Conservation (phyloP, 148 eudicot species). For the Rhododendron mucronatum region DNA sequence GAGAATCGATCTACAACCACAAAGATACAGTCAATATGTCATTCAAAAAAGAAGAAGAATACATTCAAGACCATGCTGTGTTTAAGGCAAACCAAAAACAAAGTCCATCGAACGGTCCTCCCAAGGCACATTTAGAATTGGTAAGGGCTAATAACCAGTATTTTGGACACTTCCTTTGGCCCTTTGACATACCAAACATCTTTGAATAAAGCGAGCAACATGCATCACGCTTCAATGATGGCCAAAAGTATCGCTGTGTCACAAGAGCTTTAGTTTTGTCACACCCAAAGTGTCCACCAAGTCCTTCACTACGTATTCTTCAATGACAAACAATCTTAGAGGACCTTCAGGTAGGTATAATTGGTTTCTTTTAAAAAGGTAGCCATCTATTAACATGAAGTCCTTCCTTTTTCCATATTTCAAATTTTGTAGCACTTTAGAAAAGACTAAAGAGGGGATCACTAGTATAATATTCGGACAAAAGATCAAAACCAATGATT, state of each 20-base stretch:
- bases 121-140: neutral
- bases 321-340: neutral
- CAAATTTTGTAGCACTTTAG: neutral
- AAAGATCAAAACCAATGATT: neutral
- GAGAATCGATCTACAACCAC: neutral
- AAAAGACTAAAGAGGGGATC: neutral
- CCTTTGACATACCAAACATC: neutral
- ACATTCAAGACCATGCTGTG: neutral
- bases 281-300: neutral
- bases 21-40: neutral
- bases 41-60: no score
- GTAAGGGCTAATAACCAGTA: neutral
- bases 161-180: neutral
- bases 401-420: no score
- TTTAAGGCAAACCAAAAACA: neutral
- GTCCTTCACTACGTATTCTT: neutral
- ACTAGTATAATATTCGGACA: neutral
- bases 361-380: neutral
- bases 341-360: neutral
- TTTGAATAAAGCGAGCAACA: neutral
- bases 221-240: no score
- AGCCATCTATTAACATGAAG: neutral
- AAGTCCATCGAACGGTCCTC: neutral
- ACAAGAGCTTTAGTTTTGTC: neutral
- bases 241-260: no score